Conservation (phyloP, 352 stramenopile genomes). For the Phytophthora fragariaefolia region DNA sequence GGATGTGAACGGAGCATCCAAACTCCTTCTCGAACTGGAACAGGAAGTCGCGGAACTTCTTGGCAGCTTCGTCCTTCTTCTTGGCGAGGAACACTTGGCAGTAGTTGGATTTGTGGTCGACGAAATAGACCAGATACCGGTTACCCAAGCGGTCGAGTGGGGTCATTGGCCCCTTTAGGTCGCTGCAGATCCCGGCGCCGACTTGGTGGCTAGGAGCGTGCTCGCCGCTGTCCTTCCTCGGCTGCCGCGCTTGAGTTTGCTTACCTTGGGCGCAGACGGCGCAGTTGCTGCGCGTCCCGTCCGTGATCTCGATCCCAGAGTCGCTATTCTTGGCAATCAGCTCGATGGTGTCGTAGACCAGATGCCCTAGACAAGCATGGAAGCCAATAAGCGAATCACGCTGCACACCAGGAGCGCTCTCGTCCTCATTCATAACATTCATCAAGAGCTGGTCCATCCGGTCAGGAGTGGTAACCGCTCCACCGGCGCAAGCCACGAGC, state of each 20-base stretch:
- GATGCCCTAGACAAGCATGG: not conserved
- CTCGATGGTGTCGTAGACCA: not conserved
- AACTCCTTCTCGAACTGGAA: not conserved
- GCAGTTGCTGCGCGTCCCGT: not conserved
- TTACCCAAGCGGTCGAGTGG: not conserved
- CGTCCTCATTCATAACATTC: not conserved
- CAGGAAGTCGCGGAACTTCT: not conserved
- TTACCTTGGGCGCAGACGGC: not conserved
- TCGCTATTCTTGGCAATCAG: not conserved
- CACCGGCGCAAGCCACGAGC: not conserved
- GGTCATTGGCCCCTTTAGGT: slow-evolving; percentile 2
- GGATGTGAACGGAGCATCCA: not conserved
- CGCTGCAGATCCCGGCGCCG: not conserved
- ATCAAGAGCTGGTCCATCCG: not conserved
- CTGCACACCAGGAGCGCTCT: not conserved
- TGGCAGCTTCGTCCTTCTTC: not conserved
- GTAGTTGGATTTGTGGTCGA: not conserved
- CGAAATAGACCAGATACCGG: not conserved
- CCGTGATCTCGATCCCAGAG: not conserved
- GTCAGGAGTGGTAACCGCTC: not conserved
- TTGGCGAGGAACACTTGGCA: not conserved
- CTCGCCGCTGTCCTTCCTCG: not conserved
- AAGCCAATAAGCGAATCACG: not conserved
- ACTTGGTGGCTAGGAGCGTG: not conserved
- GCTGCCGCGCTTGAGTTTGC: not conserved